Base-by-base conservation (phyloP, 352 stramenopile species). In the Pythium oligandrum region DNA sequence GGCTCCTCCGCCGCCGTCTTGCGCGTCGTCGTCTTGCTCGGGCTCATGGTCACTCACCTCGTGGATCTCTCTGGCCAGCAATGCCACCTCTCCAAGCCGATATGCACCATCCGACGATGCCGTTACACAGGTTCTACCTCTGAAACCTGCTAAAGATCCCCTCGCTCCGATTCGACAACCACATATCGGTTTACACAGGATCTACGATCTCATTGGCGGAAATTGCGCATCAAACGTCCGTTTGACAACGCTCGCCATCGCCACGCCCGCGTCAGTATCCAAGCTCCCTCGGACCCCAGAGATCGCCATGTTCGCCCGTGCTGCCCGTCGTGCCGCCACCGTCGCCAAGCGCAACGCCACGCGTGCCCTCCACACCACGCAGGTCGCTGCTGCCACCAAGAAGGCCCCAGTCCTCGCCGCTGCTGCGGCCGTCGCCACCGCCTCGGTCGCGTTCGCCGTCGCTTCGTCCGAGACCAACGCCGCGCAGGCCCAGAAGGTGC, bases 301-400 rank as follows among this genome's bases (percentile, higher is more conserved):
- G 3, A 43, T 32, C 32, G 50, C 26, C 45, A 91, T 91, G 81
- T 88, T 91, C 63, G 63, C 81, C 46, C 78, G 78, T 61, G 74
- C 73, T 33, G 73, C 81, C 48, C 78, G 78, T 51, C 78, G 81
- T 56, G 78, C 80, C 61, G 81, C 81, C 55, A 65, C 69, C 48
- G 74, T 64, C 57, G 73, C 76, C 61, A 88, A 86, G 73, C 66
- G 64, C 55, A 82, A 63, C 64, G 63, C 74, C 42, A 60, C 55
- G 50, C 71, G 77, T 53, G 64, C 75, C 44, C 70, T 88, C 53
- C 54, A 76, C 57, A 85, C 78, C 40, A 73, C 78, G 59, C 58
- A 81, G 55, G 74, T 70, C 39, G 64, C 70, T 7, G 64, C 59
- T 26, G 45, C 56, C 42, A 6, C 57, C 43, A 69, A 69, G 55